Evolutionary conservation across 345 rosid genomes (phyloP), one percentile per base, ranked within the genome.

Genomic region (Eucalyptus regnans): DNA sequence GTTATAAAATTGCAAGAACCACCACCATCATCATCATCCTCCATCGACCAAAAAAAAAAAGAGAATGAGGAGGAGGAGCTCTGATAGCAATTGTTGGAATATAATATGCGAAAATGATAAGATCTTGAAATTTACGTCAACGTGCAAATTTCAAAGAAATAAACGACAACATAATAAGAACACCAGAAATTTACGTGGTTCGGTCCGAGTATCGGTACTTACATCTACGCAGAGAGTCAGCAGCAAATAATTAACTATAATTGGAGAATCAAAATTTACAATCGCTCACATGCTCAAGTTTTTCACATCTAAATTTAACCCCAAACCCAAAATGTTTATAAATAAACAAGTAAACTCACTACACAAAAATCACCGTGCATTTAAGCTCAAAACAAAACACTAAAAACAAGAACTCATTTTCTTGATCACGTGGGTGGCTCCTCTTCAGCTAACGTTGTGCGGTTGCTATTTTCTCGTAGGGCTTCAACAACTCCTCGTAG

Each of bases 91-190:
- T 50, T 50, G 1, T 50, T 50, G 52, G 0, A 50, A 50, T 50
- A 15, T 50, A 15, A 50, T 16, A 51, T 51, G 3, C 4, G 1
- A 1, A 16, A 51, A 51, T 0, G 0, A 51, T 0, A 16, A 0
- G 8, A 7, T 51, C 0, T 51, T 51, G 0, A 4, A 51, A 51
- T 51, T 51, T 51, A 51, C 1, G 3, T 51, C 4, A 51, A 51
- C 1, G 4, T 0, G 20, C 22, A 51, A 6, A 51, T 1, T 16
- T 16, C 0, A 16, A 0, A 51, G 0, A 51, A 51, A 51, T 51
- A 51, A 51, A 51, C 2, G 2, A 51, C 37, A 0, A 7, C 17
- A 51, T 51, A 17, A 51, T 51, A 51, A 51, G 4, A 2, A 51
- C 3, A 3, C 0, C 0, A 0, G 0, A 51, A 51, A 51, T 50